Evolutionary conservation across 2,329 filamentous ascomycete species (phyloP).

Genomic region (Chrysoporthe deuterocubensis): DNA sequence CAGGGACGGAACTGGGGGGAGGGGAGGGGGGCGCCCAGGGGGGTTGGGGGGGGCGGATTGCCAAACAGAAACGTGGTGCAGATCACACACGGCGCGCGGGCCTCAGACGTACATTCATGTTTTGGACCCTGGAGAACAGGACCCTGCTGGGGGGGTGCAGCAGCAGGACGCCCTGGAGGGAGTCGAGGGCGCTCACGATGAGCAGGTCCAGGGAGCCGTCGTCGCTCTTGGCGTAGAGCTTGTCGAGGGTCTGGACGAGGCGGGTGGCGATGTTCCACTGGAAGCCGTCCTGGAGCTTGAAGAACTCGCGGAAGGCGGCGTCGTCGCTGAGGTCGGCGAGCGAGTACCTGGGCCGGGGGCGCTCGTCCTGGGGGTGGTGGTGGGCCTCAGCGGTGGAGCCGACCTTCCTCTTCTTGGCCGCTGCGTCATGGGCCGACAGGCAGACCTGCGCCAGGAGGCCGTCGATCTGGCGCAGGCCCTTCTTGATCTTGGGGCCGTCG

Average conservation of each 20-base stretch:
- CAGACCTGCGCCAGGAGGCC: slow-evolving; percentile 94
- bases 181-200: slow-evolving; percentile 84
- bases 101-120: slow-evolving; percentile 77
- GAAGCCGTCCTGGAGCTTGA: slow-evolving; percentile 94
- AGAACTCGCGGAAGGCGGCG: slow-evolving; percentile 92
- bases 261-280: slow-evolving; percentile 95
- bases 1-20: no score
- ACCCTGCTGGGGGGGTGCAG: slow-evolving; percentile 88
- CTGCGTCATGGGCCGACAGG: slow-evolving; percentile 58
- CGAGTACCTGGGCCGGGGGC: slow-evolving; percentile 10
- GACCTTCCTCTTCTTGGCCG: slow-evolving; percentile 42
- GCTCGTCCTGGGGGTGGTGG: neutral
- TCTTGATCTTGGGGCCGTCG: slow-evolving; percentile 86
- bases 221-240: slow-evolving; percentile 80
- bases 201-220: slow-evolving; percentile 85
- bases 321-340: slow-evolving; percentile 76
- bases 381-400: neutral
- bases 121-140: slow-evolving; percentile 84
- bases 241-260: slow-evolving; percentile 82
- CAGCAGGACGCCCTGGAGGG: slow-evolving; percentile 86
- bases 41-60: no score
- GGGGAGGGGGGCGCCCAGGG: no score
- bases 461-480: slow-evolving; percentile 92
- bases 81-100: slow-evolving; percentile 21
- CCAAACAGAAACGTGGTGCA: neutral